phyloP scores from a whole-genome alignment of 1,284 basidiomycete species.

The Ustilago curta region DNA sequence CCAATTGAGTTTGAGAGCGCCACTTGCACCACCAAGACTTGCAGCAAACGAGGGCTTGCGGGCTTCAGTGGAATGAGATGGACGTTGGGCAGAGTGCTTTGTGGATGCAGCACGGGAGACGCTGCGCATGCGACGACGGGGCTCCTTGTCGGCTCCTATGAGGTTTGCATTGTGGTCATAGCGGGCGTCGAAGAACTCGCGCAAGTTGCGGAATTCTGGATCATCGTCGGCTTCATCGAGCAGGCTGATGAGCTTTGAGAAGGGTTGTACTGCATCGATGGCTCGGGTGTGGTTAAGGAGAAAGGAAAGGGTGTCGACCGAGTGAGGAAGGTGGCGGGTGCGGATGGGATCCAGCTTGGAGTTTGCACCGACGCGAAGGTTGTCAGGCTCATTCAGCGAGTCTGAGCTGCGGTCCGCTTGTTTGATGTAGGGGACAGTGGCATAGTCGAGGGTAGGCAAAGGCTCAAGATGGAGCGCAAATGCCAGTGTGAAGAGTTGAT shows the following conservation, averaged over 20 bases:
- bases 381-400: constrained; percentile 30
- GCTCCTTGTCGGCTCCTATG: constrained; percentile 35
- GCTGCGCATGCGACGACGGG: constrained; percentile 39
- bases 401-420: constrained; percentile 23
- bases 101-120: constrained; percentile 42
- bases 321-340: constrained; percentile 41
- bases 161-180: constrained; percentile 30
- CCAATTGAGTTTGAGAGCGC: constrained; percentile 48
- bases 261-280: constrained; percentile 47
- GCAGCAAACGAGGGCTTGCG: constrained; percentile 50
- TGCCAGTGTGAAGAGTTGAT: constrained; percentile 62
- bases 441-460: constrained; percentile 57
- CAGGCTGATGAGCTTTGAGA: constrained; percentile 51
- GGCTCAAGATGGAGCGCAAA: constrained; percentile 63
- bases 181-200: constrained; percentile 64
- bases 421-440: constrained; percentile 29
- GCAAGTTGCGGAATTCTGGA: constrained; percentile 57
- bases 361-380: constrained; percentile 46
- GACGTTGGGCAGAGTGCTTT: constrained; percentile 17
- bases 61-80: constrained; percentile 31
- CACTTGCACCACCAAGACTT: constrained; percentile 37
- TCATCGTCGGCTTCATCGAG: constrained; percentile 61
- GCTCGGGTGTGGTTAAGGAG: constrained; percentile 50
- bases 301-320: constrained; percentile 50
- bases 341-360: constrained; percentile 50